phyloP scores from a whole-genome alignment of 2,329 filamentous ascomycete species.

The Fusarium pseudonygamai region DNA sequence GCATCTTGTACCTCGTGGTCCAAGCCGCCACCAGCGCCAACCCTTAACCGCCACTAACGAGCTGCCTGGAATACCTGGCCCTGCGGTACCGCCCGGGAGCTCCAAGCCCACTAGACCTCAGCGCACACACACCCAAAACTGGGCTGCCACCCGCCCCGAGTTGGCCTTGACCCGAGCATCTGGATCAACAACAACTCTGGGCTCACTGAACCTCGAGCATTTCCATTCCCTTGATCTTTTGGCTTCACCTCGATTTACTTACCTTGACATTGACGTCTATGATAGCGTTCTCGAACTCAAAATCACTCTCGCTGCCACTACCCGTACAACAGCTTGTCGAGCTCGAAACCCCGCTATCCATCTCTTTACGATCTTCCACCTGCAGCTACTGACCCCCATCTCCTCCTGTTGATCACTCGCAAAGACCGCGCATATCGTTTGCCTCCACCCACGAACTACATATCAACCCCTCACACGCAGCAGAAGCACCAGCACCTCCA shows the following conservation, averaged over 20 bases:
- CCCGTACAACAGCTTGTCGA: conserved; percentile 13
- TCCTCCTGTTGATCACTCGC: conserved; percentile 37
- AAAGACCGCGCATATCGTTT: conserved; percentile 31
- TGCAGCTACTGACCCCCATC: conserved; percentile 24
- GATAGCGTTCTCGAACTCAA: conserved; percentile 8
- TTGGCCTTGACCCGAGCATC: conserved; percentile 42
- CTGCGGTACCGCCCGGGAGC: conserved; percentile 19
- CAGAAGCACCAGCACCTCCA: background rate
- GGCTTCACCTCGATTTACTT: conserved; percentile 3
- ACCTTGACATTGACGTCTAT: background rate
- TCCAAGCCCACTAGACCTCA: conserved; percentile 18
- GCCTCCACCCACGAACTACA: conserved; percentile 31
- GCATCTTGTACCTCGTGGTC: conserved; percentile 29
- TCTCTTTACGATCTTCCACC: conserved; percentile 11
- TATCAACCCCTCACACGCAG: conserved; percentile 34
- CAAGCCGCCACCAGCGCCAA: conserved; percentile 32
- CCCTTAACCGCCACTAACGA: conserved; percentile 33
- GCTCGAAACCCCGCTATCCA: background rate
- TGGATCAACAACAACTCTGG: conserved; percentile 38
- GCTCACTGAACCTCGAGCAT: background rate
- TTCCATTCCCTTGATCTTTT: background rate
- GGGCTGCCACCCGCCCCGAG: conserved; percentile 41
- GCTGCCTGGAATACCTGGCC: conserved; percentile 19
- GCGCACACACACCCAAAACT: conserved; percentile 35
- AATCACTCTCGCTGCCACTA: background rate